These are phyloP conservation scores for Cystobasidium tubakii DNA, from an alignment of 768 basidiomycete genomes.

Conservation along the genomic window DNA sequence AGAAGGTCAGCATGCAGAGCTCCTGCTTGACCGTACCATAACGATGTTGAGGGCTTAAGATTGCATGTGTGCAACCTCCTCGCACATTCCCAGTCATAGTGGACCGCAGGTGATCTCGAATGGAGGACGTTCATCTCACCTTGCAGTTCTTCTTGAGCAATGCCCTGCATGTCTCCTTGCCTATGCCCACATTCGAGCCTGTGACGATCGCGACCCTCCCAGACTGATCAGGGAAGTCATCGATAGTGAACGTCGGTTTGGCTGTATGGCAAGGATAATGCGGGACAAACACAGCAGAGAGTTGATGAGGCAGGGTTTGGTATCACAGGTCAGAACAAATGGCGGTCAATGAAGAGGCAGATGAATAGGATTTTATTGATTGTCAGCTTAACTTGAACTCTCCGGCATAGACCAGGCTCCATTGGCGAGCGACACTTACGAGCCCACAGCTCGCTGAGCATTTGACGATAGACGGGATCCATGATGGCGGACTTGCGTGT, in stretches of 20 bases:
- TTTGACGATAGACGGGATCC: not conserved
- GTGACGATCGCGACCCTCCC: slow-evolving; percentile 13
- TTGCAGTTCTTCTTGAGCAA: slow-evolving; percentile 3
- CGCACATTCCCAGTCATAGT: too few species aligned
- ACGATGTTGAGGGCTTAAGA: too few species aligned
- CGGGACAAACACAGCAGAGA: too few species aligned
- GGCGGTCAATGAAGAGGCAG: too few species aligned
- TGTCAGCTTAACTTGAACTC: too few species aligned
- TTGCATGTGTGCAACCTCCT: too few species aligned
- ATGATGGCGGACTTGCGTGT: not conserved
- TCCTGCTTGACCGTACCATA: too few species aligned
- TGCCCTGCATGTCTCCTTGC: slow-evolving; percentile 1
- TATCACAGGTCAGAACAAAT: not conserved
- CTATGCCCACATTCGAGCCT: not conserved
- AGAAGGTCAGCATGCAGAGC: not conserved
- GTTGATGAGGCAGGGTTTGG: too few species aligned
- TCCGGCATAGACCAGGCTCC: too few species aligned
- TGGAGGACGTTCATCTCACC: not conserved
- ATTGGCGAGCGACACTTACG: not conserved
- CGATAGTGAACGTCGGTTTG: not conserved
- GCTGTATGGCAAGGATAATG: not conserved
- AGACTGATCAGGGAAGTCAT: slow-evolving; percentile 9
- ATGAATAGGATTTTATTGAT: too few species aligned
- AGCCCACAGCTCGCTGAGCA: not conserved
- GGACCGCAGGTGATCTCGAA: too few species aligned